Base-by-base conservation (phyloP, 1,284 basidiomycete genomes). In the Taiwanofungus camphoratus region DNA sequence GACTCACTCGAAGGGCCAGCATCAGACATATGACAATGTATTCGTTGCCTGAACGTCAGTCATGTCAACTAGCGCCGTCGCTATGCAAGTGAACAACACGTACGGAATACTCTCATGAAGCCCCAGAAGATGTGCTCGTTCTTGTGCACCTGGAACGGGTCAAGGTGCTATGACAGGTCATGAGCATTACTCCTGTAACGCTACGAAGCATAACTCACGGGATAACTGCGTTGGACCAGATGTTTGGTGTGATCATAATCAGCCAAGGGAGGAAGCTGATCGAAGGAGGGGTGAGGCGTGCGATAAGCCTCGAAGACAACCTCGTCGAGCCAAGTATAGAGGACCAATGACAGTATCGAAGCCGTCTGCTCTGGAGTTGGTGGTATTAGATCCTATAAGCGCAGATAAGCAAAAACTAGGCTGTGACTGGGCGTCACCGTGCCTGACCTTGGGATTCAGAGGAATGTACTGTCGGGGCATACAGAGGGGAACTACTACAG, bases 321-420 rank as follows among this genome's bases (percentile, higher is more conserved):
- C 9, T 55, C 51, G 37, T 66, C 61, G 12, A 86, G 62, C 65
- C 78, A 87, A 21, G 69, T 65, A 60, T 74, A 87, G 30, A 76
- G 67, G 12, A 71, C 34, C 49, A 79, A 64, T 2, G 74, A 80
- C 13, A 81, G 52, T 36, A 76, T 63, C 0, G 81, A 77, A 0
- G 80, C 74, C 0, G 77, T 82, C 56, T 87, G 83, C 53, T 87
- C 82, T 3, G 79, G 77, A 59, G 77, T 81, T 5, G 73, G 69
- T 18, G 31, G 6, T 16, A 33, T 7, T 9, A 16, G 31, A 13
- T 33, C 31, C 31, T 33, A 18, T 8, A 8, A 18, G 7, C 6
- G 31, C 7, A 16, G 8, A 16, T 33, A 7, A 33, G 9, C 31
- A 33, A 16, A 33, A n/a, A 33, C 31, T 33, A 16, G 64, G 55